These are phyloP conservation scores for Solanum hybrid DNA, from an alignment of 305 asterid genomes.

Conservation along the genomic window DNA sequence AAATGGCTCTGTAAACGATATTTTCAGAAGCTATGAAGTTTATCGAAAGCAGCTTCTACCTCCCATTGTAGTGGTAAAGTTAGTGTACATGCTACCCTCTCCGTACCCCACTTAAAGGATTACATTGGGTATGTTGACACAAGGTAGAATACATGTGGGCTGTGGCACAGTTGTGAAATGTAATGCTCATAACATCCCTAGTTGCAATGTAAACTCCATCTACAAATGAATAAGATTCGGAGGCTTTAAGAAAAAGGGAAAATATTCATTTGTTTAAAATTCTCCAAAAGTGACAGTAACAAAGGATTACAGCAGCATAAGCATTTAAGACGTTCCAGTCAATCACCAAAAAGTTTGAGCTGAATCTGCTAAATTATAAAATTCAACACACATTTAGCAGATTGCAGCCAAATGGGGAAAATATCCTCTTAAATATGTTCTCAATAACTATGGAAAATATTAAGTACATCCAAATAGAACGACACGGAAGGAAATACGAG, in stretches of 20 bases:
- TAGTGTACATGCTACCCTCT: not conserved
- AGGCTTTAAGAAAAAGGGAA: not conserved
- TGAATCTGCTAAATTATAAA: not conserved
- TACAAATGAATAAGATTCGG: not conserved
- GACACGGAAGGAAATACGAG: not conserved
- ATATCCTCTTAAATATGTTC: not conserved
- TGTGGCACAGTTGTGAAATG: not conserved
- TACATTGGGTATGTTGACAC: not conserved
- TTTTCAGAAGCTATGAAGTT: not conserved
- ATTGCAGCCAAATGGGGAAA: not conserved
- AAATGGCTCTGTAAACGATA: not conserved
- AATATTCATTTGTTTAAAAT: not conserved
- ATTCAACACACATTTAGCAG: not conserved
- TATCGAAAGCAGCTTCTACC: not conserved
- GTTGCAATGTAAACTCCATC: not conserved
- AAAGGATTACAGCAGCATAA: not conserved
- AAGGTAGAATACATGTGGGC: not conserved
- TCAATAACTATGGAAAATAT: not conserved
- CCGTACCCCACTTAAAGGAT: not conserved
- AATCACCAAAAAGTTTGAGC: not conserved
- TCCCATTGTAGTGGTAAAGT: not conserved
- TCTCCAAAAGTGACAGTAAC: not conserved
- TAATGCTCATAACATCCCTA: not conserved
- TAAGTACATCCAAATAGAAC: not conserved
- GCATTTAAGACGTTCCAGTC: not conserved